Conservation (phyloP, 352 stramenopile species). For the Pythium myriotylum region DNA sequence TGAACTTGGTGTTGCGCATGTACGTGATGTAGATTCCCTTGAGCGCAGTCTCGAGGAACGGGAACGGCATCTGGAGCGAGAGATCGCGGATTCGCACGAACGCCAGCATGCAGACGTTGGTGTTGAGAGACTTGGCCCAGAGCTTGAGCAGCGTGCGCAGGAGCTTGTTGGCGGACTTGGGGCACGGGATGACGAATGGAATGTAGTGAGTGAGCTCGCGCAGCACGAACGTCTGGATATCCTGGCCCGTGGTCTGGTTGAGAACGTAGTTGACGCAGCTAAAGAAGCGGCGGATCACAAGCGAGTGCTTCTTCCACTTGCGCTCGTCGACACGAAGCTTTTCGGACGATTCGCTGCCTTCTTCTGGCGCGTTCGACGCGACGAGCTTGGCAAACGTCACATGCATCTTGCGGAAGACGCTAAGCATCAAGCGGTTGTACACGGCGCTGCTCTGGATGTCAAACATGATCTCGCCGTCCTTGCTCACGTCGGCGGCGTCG, state of each 20-base stretch:
- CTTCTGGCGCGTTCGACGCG: constrained; percentile 25
- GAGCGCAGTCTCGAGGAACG: constrained; percentile 95
- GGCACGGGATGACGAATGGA: constrained; percentile 64
- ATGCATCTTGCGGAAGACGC: constrained; percentile 89
- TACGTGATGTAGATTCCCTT: constrained; percentile 97
- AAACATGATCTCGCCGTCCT: constrained; percentile 84
- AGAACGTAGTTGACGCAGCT: constrained; percentile 93
- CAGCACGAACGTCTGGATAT: constrained; percentile 85
- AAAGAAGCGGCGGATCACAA: constrained; percentile 92
- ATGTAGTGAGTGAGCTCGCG: constrained; percentile 81
- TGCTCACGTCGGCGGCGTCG: constrained; percentile 75
- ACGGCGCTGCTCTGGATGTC: constrained; percentile 93
- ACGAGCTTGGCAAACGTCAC: constrained; percentile 87
- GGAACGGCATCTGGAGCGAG: constrained; percentile 94
- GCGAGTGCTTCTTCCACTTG: constrained; percentile 79
- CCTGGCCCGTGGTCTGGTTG: constrained; percentile 77
- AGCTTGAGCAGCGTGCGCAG: constrained; percentile 87
- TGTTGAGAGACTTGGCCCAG: constrained; percentile 84
- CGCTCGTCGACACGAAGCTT: constrained; percentile 67
- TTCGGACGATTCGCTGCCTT: constrained; percentile 34
- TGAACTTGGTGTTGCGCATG: constrained; percentile 96
- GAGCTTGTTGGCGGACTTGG: constrained; percentile 65
- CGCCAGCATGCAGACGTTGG: constrained; percentile 87
- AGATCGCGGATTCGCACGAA: constrained; percentile 97
- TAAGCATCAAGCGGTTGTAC: constrained; percentile 96